Percentiles rank a stretch among this genome's conserved stretches.
Evolutionary conservation across 108 stramenopile genomes (phyloP).

Genomic region (Licmophora abbreviata): DNA sequence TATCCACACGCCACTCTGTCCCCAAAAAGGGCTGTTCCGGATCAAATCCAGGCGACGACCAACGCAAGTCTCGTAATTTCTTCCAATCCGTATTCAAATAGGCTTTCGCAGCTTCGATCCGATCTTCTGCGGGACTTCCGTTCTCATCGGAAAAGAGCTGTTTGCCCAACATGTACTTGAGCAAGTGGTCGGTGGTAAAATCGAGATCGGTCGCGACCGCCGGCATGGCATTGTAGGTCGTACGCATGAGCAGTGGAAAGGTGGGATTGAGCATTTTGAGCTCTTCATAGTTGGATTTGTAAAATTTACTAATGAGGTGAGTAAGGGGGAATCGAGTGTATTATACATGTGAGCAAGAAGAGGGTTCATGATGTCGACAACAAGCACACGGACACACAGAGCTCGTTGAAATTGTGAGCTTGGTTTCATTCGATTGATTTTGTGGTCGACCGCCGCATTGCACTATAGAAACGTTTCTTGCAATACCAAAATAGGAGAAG

Average conservation of each 20-base stretch:
- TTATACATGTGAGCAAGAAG: neutral
- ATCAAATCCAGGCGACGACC: slow-evolving; percentile 68
- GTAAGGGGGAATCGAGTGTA: neutral
- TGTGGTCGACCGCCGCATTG: neutral
- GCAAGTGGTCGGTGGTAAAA: slow-evolving; percentile 71
- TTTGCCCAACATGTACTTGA: slow-evolving; percentile 79
- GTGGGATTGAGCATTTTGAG: slow-evolving; percentile 76
- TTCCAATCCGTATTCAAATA: slow-evolving; percentile 52
- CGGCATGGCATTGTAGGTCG: slow-evolving; percentile 76
- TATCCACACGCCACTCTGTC: slow-evolving; percentile 52
- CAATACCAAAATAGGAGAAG: too few species aligned
- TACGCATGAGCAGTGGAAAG: slow-evolving; percentile 72
- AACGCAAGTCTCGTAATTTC: slow-evolving; percentile 26
- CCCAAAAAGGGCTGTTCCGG: slow-evolving; percentile 57
- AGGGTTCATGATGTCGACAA: neutral
- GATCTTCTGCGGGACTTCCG: slow-evolving; percentile 57
- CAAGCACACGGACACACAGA: neutral
- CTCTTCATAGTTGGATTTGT: slow-evolving; percentile 65
- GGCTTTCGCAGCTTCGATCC: slow-evolving; percentile 66
- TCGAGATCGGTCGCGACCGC: slow-evolving; percentile 76
- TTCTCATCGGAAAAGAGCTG: slow-evolving; percentile 65
- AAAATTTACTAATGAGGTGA: slow-evolving; percentile 41
- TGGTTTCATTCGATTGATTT: neutral
- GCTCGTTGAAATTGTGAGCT: neutral
- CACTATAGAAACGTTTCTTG: too few species aligned